Evolutionary conservation across 352 stramenopile genomes (phyloP).

Genomic region (Globisporangium middletonii): DNA sequence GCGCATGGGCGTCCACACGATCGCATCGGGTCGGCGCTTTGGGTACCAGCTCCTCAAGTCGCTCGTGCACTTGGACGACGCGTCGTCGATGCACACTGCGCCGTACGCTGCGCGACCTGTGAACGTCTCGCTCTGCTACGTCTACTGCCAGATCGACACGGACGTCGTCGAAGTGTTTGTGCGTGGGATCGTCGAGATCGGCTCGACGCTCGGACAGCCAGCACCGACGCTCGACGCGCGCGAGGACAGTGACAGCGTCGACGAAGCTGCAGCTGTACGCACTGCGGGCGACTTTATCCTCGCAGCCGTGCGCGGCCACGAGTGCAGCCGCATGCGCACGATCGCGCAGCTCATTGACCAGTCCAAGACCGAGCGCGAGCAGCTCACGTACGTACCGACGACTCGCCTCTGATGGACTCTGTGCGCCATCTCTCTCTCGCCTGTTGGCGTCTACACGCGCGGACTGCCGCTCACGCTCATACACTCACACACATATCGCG

Average conservation of each 20-base stretch:
- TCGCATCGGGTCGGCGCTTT: conserved; percentile 24
- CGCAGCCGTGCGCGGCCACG: conserved; percentile 28
- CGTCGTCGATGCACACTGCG: conserved; percentile 5
- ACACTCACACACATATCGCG: not conserved
- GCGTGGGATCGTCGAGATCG: conserved; percentile 49
- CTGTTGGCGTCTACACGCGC: not conserved
- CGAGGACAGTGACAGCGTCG: conserved; percentile 3
- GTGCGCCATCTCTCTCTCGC: not conserved
- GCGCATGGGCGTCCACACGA: conserved; percentile 30
- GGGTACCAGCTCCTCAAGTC: conserved; percentile 65
- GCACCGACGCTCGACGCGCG: too few relatives aligned
- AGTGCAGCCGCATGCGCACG: conserved; percentile 45
- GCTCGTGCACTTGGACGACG: conserved; percentile 25
- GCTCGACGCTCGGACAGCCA: not conserved
- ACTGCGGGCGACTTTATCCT: conserved; percentile 34
- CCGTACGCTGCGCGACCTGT: conserved; percentile 17
- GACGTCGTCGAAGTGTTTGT: conserved; percentile 50
- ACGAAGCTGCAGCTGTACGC: conserved; percentile 11
- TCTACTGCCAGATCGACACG: conserved; percentile 39
- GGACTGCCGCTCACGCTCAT: too few relatives aligned
- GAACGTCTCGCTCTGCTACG: conserved; percentile 56
- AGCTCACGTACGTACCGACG: conserved; percentile 31
- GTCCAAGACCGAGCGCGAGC: conserved; percentile 47
- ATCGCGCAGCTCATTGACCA: conserved; percentile 44
- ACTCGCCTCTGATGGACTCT: too few relatives aligned